Evolutionary conservation across 768 basidiomycete species (phyloP), one percentile per base, ranked within the genome.

Genomic region (Podaxis pistillaris): DNA sequence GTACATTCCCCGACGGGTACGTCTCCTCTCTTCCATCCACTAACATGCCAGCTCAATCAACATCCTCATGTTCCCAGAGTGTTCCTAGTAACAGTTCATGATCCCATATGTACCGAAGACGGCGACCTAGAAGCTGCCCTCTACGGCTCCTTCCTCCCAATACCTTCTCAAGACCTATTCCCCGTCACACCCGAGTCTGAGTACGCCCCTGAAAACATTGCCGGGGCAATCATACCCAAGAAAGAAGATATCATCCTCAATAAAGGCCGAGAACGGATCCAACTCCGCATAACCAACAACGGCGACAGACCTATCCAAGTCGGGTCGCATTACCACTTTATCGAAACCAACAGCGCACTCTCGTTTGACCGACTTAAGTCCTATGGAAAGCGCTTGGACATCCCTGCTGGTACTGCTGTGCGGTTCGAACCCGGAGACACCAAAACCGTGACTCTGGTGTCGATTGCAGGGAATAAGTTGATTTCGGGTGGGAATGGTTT

Each of bases 71-170:
- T 60, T 52, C 33, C 58, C 64, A 91, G 89, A 0, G 91, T 94
- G 0, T 99, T 98, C 76, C 83, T 99, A n/a, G 96, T 98, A 40
- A 96, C 96, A 0, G 93, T 98, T 1, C 96, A 98, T 70, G 90
- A 96, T 68, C 96, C 97, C 19, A 89, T 99, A 65, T 93, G 90
- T 71, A 88, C 93, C 0, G 87, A 93, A 63, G 75, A 83, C 44
- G 94, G 94, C 0, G 77, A 96, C 69, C 77, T 98, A 19, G 77
- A 76, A 3, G 84, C 88, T n/a, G 96, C 96, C 0, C 81, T 99
- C n/a, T 94, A 94, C 65, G 94, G 95, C 9, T 96, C 94, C 0
- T 98, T 98, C 77, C 79, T 98, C 0, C 96, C 96, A 2, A 72
- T 90, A 2, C 96, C 96, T 0, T 72, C 83, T 0, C 73, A 83